Evolutionary conservation across 176 grass and related monocot species (phyloP), one percentile per base, ranked within the genome.

Genomic region (Rhipidocladum racemiflorum): DNA sequence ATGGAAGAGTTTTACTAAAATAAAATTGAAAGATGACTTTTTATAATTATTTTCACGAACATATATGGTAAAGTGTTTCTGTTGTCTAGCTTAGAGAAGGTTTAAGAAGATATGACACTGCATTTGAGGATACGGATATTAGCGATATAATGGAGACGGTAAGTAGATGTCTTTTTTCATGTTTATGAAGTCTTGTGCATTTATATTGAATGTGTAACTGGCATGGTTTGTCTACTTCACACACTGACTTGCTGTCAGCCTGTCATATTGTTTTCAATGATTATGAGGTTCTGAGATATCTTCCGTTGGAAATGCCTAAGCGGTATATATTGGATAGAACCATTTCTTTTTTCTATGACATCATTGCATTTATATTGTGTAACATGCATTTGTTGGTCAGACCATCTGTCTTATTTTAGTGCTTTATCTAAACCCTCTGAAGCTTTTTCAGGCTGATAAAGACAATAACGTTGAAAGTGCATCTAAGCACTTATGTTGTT

Each of bases 81-180:
- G n/a, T n/a, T n/a, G n/a, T n/a, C n/a, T n/a, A 95, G 77, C 91
- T 99, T 34, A 91, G 90, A 77, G 89, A 91, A 61, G 83, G 96
- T 75, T 83, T 99, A 75, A 91, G 68, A 72, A 88, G 91, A 93
- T 95, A 95, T 85, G 93, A 85, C 64, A 81, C 85, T 77, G 90
- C 80, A 70, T 73, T 99, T 38, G 85, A 90, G 55, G 89, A 89
- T 80, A 82, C 62, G 27, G 83, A 95, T 45, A 91, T 93, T 72
- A 75, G 63, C 65, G 80, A 88, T 65, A 82, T 95, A 57, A 88
- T 95, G 87, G 85, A 95, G 80, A 87, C 11, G 27, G 96, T 99
- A 91, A 99, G 92, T 86, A 57, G 2, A 48, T 66, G 12, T 10
- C 6, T 35, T 55, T 36, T 77, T 27, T 61, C 44, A 29, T 39